These are phyloP conservation scores for Pichia sp. DNA, from an alignment of 1,139 yeast genomes.

Conservation along the genomic window DNA sequence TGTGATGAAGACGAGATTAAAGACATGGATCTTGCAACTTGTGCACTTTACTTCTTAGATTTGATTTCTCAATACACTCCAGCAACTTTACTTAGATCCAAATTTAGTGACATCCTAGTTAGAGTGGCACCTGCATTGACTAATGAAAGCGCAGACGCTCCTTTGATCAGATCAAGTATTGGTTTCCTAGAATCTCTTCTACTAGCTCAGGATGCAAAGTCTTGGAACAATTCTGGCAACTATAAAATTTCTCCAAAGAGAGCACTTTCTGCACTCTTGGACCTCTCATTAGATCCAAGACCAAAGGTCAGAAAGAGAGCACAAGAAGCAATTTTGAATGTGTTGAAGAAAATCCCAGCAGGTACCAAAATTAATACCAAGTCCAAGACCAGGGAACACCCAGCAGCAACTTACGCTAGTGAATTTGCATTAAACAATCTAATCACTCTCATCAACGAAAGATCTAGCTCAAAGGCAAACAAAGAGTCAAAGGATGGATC, in stretches of 20 bases:
- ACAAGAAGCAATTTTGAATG: constrained; percentile 65
- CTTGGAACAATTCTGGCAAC: constrained; percentile 55
- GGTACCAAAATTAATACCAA: constrained; percentile 28
- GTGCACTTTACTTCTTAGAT: constrained; percentile 79
- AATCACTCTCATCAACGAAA: constrained; percentile 37
- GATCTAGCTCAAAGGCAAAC: constrained; percentile 5
- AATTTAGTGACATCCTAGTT: constrained; percentile 69
- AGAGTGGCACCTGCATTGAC: constrained; percentile 79
- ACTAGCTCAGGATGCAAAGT: constrained; percentile 69
- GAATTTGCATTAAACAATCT: constrained; percentile 57
- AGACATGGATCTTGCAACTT: constrained; percentile 59
- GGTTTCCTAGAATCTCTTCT: constrained; percentile 80
- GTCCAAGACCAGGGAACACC: constrained; percentile 67
- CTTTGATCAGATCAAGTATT: constrained; percentile 72
- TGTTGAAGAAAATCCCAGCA: constrained; percentile 61
- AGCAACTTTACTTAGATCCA: constrained; percentile 55
- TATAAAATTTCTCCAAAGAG: constrained; percentile 67
- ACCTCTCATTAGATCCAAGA: constrained; percentile 76
- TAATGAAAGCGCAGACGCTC: constrained; percentile 68
- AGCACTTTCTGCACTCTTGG: constrained; percentile 74
- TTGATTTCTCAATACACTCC: constrained; percentile 73
- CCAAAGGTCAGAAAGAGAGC: constrained; percentile 97
- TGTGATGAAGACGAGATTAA: constrained; percentile 42
- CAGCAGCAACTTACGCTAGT: constrained; percentile 64
- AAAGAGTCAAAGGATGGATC: constrained; percentile 25